Evolutionary conservation across 108 stramenopile species (phyloP).

Genomic region (Cyclostephanos tholiformis): DNA sequence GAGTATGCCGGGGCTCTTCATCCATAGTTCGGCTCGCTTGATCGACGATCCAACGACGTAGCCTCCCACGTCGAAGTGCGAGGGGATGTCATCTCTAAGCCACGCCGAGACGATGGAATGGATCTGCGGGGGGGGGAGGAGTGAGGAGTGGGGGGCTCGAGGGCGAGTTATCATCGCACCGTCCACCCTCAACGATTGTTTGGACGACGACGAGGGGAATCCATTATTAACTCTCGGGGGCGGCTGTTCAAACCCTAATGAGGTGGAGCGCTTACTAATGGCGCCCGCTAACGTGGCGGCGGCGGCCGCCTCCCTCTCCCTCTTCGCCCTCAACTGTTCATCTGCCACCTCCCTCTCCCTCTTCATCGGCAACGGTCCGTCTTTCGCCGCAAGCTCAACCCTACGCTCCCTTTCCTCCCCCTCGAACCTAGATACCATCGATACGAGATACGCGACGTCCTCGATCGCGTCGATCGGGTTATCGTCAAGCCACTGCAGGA

Average conservation of each 20-base stretch:
- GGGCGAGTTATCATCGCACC: constrained; percentile 1
- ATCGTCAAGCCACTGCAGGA: neutral
- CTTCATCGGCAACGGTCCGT: neutral
- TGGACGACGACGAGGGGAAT: neutral
- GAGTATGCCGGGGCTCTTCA: constrained; percentile 87
- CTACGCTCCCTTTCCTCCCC: neutral
- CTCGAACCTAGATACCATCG: neutral
- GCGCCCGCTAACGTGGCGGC: no score
- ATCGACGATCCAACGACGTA: constrained; percentile 84
- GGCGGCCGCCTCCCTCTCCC: no score
- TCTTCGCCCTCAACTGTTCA: no score
- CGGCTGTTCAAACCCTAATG: no score
- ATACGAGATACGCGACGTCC: neutral
- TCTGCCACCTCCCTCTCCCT: no score
- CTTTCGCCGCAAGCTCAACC: neutral
- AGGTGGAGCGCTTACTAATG: no score
- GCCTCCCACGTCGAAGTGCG: constrained; percentile 95
- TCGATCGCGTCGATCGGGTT: neutral
- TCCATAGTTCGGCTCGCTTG: constrained; percentile 72
- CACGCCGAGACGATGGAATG: constrained; percentile 58
- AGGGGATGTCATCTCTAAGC: constrained; percentile 95
- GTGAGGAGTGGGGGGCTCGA: constrained; percentile 34
- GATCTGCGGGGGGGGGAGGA: constrained; percentile 52
- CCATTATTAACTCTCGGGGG: neutral
- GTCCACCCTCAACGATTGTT: neutral